These are phyloP conservation scores for Dendrostoma leiphaemia DNA, from an alignment of 2,329 filamentous ascomycete species.

Conservation along the genomic window DNA sequence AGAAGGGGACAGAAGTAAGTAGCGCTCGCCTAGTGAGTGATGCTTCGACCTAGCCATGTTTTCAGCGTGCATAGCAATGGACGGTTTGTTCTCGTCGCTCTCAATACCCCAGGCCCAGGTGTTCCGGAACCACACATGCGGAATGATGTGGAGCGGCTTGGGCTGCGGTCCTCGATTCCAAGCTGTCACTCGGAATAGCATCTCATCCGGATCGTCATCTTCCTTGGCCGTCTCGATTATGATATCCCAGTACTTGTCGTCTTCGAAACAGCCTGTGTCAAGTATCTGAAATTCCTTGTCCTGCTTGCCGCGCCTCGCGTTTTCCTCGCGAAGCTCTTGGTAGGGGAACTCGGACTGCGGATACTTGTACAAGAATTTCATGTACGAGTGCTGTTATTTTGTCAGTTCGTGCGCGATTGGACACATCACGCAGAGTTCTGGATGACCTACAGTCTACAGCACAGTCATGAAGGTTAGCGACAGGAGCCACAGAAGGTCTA, in stretches of 20 bases:
- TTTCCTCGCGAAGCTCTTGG: slow-evolving; percentile 81
- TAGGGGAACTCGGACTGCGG: slow-evolving; percentile 91
- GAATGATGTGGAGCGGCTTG: slow-evolving; percentile 88
- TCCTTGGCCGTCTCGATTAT: slow-evolving; percentile 97
- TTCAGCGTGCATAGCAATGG: slow-evolving; percentile 64
- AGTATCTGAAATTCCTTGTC: slow-evolving; percentile 90
- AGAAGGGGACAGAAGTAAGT: slow-evolving; percentile 82
- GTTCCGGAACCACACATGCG: slow-evolving; percentile 95
- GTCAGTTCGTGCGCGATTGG: slow-evolving; percentile 17
- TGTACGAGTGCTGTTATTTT: slow-evolving; percentile 78
- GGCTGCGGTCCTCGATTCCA: slow-evolving; percentile 93
- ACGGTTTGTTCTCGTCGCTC: slow-evolving; percentile 71
- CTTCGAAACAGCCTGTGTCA: slow-evolving; percentile 84
- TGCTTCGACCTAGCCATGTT: slow-evolving; percentile 76
- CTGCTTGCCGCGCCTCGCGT: slow-evolving; percentile 69
- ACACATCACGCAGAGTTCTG: neutral
- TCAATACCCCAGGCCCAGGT: slow-evolving; percentile 95
- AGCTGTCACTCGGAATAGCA: slow-evolving; percentile 90
- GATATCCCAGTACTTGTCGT: slow-evolving; percentile 94
- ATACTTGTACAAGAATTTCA: slow-evolving; percentile 99
- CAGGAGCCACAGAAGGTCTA: neutral
- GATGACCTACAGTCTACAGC: slow-evolving; percentile 42
- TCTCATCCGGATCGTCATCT: slow-evolving; percentile 83
- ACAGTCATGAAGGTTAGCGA: slow-evolving; percentile 26
- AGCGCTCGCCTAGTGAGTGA: slow-evolving; percentile 76